Evolutionary conservation across 1,284 basidiomycete species (phyloP).

Genomic region (Tetrapyrgos nigripes): DNA sequence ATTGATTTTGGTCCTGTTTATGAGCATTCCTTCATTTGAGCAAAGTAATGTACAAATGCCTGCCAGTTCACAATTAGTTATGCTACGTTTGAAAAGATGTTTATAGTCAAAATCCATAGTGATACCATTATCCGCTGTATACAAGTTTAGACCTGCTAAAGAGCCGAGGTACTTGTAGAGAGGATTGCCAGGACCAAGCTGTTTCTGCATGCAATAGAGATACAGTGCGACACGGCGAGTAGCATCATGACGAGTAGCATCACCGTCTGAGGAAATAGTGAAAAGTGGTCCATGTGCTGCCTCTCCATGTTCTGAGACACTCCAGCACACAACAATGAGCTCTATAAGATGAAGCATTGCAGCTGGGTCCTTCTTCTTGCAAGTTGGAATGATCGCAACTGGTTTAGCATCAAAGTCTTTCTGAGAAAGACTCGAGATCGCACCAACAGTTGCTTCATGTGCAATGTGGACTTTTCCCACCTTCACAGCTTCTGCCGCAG

Average conservation of each 20-base stretch:
- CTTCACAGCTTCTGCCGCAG: neutral
- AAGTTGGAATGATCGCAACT: neutral
- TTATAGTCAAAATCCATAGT: constrained; percentile 23
- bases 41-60: constrained; percentile 20
- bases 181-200: neutral
- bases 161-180: constrained; percentile 11
- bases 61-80: neutral
- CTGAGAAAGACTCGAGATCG: neutral
- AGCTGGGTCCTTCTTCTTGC: neutral
- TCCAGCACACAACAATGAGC: neutral
- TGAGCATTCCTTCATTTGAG: constrained; percentile 10
- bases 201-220: constrained; percentile 5
- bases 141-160: constrained; percentile 21
- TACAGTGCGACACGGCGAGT: constrained; percentile 13
- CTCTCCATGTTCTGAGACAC: constrained; percentile 16
- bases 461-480: neutral
- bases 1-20: constrained; percentile 19
- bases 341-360: neutral
- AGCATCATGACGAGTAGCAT: constrained; percentile 15
- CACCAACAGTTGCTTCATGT: neutral
- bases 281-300: constrained; percentile 17
- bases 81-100: constrained; percentile 22
- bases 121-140: constrained; percentile 7
- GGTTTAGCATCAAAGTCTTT: neutral
- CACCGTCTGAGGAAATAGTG: constrained; percentile 23